Conservation (phyloP, 345 rosid genomes). For the Brassica incana region DNA sequence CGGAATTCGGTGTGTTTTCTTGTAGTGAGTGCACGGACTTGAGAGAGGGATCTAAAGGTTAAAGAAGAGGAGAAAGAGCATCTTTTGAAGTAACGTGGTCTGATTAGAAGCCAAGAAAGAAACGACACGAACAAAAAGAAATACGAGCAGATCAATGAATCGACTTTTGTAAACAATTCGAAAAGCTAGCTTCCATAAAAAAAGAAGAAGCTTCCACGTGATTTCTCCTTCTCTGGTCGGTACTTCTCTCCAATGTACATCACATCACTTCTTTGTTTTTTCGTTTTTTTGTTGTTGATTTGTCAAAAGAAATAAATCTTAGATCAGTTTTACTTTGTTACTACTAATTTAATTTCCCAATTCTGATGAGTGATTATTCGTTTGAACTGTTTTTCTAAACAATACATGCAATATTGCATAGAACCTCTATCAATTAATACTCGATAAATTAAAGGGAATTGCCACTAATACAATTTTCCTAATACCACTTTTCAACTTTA, state of each 20-base stretch:
- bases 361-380: neutral
- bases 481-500: no score
- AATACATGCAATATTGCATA: neutral
- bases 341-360: neutral
- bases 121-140: slow-evolving; percentile 16
- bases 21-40: neutral
- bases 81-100: slow-evolving; percentile 21
- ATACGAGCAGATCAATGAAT: slow-evolving; percentile 21
- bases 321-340: neutral
- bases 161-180: slow-evolving; percentile 25
- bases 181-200: neutral
- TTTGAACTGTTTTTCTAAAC: neutral
- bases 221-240: slow-evolving; percentile 28
- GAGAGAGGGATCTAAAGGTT: slow-evolving; percentile 23
- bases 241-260: slow-evolving; percentile 17
- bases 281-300: neutral
- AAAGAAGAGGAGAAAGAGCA: slow-evolving; percentile 15
- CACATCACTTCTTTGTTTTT: neutral
- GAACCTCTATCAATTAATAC: no score
- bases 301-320: neutral
- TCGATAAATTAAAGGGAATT: no score
- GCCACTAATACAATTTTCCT: no score
- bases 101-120: slow-evolving; percentile 22
- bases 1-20: no score
- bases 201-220: slow-evolving; percentile 37